A percentile compares a stretch with the other conserved stretches of the same genome.
phyloP scores from a whole-genome alignment of 306 rosid genomes.

The Senna tora region DNA sequence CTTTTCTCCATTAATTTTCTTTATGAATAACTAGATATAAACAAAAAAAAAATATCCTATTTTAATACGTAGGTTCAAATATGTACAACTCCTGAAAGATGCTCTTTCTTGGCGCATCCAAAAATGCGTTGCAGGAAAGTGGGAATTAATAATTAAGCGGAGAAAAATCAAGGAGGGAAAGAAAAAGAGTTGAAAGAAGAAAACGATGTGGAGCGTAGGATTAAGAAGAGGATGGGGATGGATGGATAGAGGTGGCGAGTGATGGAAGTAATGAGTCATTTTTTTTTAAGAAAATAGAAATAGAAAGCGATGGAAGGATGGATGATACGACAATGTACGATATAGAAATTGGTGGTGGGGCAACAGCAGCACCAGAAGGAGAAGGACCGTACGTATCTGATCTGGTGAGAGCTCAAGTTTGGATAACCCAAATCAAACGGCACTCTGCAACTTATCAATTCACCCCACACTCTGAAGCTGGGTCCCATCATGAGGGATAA shows the following conservation, averaged over 20 bases:
- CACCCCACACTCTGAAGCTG: background rate
- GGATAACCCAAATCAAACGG: background rate
- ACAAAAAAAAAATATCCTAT: background rate
- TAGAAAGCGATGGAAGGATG: too few species aligned
- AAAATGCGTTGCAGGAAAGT: too few species aligned
- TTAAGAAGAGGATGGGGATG: background rate
- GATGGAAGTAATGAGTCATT: background rate
- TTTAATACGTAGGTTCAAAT: background rate
- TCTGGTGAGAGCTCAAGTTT: background rate
- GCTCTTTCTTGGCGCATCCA: too few species aligned
- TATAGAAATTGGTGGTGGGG: background rate
- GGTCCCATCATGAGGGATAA: conserved; percentile 3
- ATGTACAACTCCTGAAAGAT: too few species aligned
- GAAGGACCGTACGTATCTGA: background rate
- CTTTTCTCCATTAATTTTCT: too few species aligned
- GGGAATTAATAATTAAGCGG: background rate
- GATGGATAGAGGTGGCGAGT: background rate
- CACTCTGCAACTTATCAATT: background rate
- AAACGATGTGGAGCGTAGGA: background rate
- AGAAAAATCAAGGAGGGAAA: background rate
- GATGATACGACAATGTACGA: background rate
- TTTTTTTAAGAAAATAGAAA: too few species aligned
- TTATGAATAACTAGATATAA: too few species aligned
- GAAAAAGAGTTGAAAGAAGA: background rate
- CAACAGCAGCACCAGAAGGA: too few species aligned